Evolutionary conservation across 495 filamentous ascomycete species (phyloP).

Genomic region (Aspergillus bridgeri): DNA sequence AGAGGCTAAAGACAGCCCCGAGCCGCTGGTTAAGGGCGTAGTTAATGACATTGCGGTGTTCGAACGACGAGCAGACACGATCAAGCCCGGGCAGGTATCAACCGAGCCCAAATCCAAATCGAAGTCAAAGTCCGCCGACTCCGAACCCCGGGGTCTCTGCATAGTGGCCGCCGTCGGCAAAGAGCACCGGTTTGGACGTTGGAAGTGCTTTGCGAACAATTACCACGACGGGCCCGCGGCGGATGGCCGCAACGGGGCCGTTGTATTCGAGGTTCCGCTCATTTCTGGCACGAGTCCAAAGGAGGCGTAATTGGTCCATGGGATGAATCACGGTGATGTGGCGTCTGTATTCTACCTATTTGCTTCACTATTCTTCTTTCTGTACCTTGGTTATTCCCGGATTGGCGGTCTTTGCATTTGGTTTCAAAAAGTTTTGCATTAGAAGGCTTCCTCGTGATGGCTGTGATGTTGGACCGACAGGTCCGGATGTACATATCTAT

Average conservation of each 20-base stretch:
- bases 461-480: background rate
- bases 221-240: conserved; percentile 41
- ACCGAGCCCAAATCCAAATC: conserved; percentile 21
- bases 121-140: conserved; percentile 51
- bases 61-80: conserved; percentile 51
- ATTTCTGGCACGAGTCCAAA: conserved; percentile 14
- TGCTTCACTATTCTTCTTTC: background rate
- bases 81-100: conserved; percentile 21
- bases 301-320: conserved; percentile 2
- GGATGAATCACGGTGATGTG: conserved; percentile 7
- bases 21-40: conserved; percentile 61
- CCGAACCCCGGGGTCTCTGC: conserved; percentile 60
- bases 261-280: conserved; percentile 75
- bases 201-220: conserved; percentile 53
- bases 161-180: conserved; percentile 82
- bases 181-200: conserved; percentile 78
- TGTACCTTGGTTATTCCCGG: conserved; percentile 17
- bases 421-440: conserved; percentile 9
- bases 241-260: conserved; percentile 69
- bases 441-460: background rate
- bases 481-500: background rate
- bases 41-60: conserved; percentile 84
- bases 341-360: conserved; percentile 14
- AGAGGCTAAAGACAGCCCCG: conserved; percentile 15
- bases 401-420: conserved; percentile 19